Evolutionary conservation across 1,284 basidiomycete genomes (phyloP), one percentile per base, ranked within the genome.

Genomic region (Xerocomus amazonicus): DNA sequence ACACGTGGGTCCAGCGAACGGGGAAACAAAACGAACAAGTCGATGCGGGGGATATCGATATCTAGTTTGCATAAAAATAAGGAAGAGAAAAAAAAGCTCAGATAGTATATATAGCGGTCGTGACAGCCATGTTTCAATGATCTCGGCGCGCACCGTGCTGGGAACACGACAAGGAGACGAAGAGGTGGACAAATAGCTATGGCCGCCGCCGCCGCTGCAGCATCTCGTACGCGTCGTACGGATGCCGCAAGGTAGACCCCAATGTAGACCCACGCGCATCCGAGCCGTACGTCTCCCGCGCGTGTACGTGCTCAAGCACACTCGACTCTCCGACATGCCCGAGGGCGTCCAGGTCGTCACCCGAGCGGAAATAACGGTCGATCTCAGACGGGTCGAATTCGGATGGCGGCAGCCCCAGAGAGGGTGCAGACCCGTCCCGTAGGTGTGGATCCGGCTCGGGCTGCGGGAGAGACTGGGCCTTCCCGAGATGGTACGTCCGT

Each of bases 301-400:
- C 38, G 1, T 12, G n/a, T 19, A 2, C 44, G 13, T 37, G 17
- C 3, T 6, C 47, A 10, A 28, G 32, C n/a, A 7, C 42, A 12
- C 34, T 40, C 27, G 48, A 39, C 8, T 59, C 48, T 12, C 34
- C 47, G 8, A 9, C 33, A 10, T 14, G 4, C n/a, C 17, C 26
- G 5, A 41, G 14, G 1, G n/a, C 17, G 16, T 50, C 38, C 9
- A 34, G 54, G 34, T 76, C 76, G 44, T 81, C 77, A 41, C 73
- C 68, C 32, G 74, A 70, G 39, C 80, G 77, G 62, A 90, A 90
- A 70, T 90, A 90, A 44, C 78, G 74, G 55, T 90, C 87, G 74
- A 90, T 85, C 61, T 90, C 88, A 9, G 79, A 78, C 33, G 72
- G 77, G 56, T 90, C 85, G 54, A 90, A 87, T 49, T 90, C 86